A percentile compares a stretch with the other conserved stretches of the same genome.
These are phyloP conservation scores for Trichoderma arundinaceum DNA, from an alignment of 2,329 filamentous ascomycete genomes.

Conservation along the genomic window DNA sequence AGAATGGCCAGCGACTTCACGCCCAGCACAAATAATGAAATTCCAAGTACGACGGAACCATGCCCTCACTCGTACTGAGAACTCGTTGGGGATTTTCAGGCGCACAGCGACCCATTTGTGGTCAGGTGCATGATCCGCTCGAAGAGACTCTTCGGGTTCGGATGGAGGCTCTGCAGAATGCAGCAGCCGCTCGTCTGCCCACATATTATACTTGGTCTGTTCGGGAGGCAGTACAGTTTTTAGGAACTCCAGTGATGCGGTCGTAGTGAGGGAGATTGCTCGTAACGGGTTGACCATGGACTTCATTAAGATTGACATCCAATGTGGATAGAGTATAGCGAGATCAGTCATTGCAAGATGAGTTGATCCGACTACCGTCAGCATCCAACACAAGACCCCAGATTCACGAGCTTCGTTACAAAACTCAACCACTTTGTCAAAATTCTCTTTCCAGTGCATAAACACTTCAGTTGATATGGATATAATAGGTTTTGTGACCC, in stretches of 20 bases:
- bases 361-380: conserved; percentile 63
- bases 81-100: conserved; percentile 64
- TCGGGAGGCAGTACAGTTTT: conserved; percentile 56
- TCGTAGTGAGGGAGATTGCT: conserved; percentile 67
- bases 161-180: conserved; percentile 47
- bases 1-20: conserved; percentile 31
- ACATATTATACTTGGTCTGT: conserved; percentile 56
- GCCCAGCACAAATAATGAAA: conserved; percentile 21
- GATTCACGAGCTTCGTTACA: conserved; percentile 60
- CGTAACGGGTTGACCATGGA: conserved; percentile 66
- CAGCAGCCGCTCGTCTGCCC: conserved; percentile 60
- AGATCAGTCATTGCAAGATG: conserved; percentile 72
- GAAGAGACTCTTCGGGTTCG: conserved; percentile 52
- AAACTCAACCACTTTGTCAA: conserved; percentile 60
- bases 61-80: conserved; percentile 54
- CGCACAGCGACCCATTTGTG: conserved; percentile 64
- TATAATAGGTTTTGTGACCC: conserved; percentile 60
- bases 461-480: conserved; percentile 72
- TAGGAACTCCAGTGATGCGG: conserved; percentile 67
- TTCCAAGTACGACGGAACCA: conserved; percentile 48
- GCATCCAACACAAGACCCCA: conserved; percentile 55
- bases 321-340: conserved; percentile 64
- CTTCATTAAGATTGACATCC: conserved; percentile 65
- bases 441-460: conserved; percentile 72
- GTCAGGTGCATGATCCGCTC: conserved; percentile 59